Evolutionary conservation across 169 alveolate genomes (phyloP).

Genomic region (Theileria equi): DNA sequence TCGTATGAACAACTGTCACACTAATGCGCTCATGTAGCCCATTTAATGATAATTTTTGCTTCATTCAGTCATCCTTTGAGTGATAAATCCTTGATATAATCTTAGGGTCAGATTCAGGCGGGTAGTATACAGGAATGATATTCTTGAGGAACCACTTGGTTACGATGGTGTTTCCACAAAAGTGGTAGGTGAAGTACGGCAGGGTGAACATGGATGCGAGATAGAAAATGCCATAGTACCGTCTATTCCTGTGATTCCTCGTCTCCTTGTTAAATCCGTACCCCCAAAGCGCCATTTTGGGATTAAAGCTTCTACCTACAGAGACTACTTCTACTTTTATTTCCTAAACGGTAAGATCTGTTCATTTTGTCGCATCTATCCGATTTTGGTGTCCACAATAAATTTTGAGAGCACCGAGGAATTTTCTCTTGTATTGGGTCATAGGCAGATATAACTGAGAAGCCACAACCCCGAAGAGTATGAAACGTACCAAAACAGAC

Average conservation of each 20-base stretch:
- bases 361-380: too few relatives aligned
- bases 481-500: too few relatives aligned
- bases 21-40: too few relatives aligned
- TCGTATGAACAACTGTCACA: too few relatives aligned
- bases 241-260: conserved; percentile 15
- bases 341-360: too few relatives aligned
- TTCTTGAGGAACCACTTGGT: conserved; percentile 50
- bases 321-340: too few relatives aligned
- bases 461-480: too few relatives aligned
- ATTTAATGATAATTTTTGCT: too few relatives aligned
- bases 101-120: conserved; percentile 62
- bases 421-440: too few relatives aligned
- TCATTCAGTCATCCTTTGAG: not conserved
- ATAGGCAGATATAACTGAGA: too few relatives aligned
- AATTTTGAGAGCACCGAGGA: not conserved
- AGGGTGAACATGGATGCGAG: conserved; percentile 52
- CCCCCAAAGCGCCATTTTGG: conserved; percentile 68
- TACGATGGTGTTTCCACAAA: conserved; percentile 59
- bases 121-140: conserved; percentile 52
- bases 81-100: conserved; percentile 58
- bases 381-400: too few relatives aligned
- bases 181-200: conserved; percentile 54
- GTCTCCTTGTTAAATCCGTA: conserved; percentile 55
- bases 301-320: too few relatives aligned
- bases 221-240: conserved; percentile 43